phyloP scores from a whole-genome alignment of 2,329 filamentous ascomycete species.

The Penicillium decumbens region DNA sequence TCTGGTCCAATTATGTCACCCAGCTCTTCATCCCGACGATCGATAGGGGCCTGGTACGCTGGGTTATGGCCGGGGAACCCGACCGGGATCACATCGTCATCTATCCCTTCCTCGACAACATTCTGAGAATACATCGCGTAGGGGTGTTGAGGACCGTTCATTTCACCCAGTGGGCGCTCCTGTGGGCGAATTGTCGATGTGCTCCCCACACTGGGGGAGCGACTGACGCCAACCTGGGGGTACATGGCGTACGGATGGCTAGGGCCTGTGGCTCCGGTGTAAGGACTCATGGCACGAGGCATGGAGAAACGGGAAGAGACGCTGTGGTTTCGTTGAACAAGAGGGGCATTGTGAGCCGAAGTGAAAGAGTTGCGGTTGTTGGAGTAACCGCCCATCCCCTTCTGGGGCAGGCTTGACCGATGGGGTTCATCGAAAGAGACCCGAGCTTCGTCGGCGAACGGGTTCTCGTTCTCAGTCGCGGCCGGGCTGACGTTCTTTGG shows the following conservation, averaged over 20 bases:
- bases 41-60: slow-evolving; percentile 66
- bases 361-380: slow-evolving; percentile 32
- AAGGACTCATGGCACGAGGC: slow-evolving; percentile 56
- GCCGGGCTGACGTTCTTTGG: slow-evolving; percentile 23
- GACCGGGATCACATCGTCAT: slow-evolving; percentile 54
- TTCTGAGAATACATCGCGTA: slow-evolving; percentile 84
- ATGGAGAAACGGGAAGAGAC: slow-evolving; percentile 45
- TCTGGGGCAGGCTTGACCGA: slow-evolving; percentile 36
- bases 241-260: slow-evolving; percentile 85
- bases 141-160: slow-evolving; percentile 70
- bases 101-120: slow-evolving; percentile 57
- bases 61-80: slow-evolving; percentile 67
- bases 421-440: slow-evolving; percentile 31
- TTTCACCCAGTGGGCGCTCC: slow-evolving; percentile 56
- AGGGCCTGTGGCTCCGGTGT: slow-evolving; percentile 65
- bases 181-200: slow-evolving; percentile 61
- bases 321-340: slow-evolving; percentile 41
- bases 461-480: slow-evolving; percentile 29
- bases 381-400: slow-evolving; percentile 25
- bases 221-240: slow-evolving; percentile 59
- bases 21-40: slow-evolving; percentile 67
- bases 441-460: slow-evolving; percentile 36
- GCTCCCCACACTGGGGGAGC: slow-evolving; percentile 65
- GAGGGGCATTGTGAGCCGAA: slow-evolving; percentile 29
- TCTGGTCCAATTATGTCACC: slow-evolving; percentile 82